Evolutionary conservation across 208 protist species (phyloP).

Genomic region (Tritrichomonas musculus): DNA sequence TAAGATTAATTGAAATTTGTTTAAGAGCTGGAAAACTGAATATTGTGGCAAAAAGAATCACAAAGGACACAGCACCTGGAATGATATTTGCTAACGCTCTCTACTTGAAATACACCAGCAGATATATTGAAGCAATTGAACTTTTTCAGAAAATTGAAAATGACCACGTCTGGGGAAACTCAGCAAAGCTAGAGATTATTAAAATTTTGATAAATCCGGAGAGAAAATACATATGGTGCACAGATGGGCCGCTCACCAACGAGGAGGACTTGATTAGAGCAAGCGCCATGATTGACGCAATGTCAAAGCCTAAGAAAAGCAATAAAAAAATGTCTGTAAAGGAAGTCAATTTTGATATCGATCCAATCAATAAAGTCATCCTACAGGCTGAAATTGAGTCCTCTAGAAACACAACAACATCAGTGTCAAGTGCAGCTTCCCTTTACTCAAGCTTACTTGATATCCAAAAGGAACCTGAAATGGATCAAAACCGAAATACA

Average conservation of each 20-base stretch:
- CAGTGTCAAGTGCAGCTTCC: not conserved
- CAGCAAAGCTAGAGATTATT: not conserved
- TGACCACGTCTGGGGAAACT: not conserved
- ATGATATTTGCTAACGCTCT: not conserved
- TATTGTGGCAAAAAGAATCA: not conserved
- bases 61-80: not conserved
- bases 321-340: too few species aligned
- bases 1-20: not conserved
- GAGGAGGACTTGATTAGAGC: not conserved
- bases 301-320: too few species aligned
- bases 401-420: not conserved
- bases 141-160: not conserved
- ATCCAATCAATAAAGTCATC: not conserved
- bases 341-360: too few species aligned
- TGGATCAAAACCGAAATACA: too few species aligned
- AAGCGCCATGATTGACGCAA: not conserved
- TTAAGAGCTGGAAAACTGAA: not conserved
- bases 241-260: not conserved
- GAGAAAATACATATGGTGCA: not conserved
- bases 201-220: not conserved
- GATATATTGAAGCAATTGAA: not conserved
- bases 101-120: not conserved
- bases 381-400: not conserved
- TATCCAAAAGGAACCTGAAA: too few species aligned
- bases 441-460: too few species aligned